These are phyloP conservation scores for Zelonia costaricensis DNA, from an alignment of 208 protist species.

Conservation along the genomic window DNA sequence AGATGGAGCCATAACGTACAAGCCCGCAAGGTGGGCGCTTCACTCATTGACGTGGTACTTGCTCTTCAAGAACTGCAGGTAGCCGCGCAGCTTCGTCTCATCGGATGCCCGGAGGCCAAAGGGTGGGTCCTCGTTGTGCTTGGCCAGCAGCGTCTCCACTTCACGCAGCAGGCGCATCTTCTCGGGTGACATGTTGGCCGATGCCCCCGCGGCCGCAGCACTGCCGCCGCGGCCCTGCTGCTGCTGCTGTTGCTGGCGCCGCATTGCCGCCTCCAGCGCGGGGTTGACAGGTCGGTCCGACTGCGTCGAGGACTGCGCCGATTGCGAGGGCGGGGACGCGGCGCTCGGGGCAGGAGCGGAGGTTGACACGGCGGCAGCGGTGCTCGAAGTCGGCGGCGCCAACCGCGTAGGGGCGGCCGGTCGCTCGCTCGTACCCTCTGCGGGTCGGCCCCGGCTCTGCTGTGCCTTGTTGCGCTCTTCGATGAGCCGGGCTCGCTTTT, in stretches of 20 bases:
- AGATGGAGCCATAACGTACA: too few relatives aligned
- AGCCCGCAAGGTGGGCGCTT: too few relatives aligned
- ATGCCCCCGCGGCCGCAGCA: background rate
- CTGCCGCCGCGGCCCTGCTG: constrained; percentile 1
- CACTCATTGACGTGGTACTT: constrained; percentile 38
- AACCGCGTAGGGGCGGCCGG: background rate
- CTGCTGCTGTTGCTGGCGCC: constrained; percentile 57
- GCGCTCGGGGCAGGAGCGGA: background rate
- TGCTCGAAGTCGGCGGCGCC: background rate
- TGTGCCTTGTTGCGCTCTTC: constrained; percentile 45
- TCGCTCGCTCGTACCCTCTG: too few relatives aligned
- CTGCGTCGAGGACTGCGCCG: background rate
- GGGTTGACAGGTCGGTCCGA: constrained; percentile 35
- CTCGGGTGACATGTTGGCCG: constrained; percentile 36
- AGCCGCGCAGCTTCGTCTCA: constrained; percentile 60
- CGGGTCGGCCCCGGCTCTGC: constrained; percentile 28
- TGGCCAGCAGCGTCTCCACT: constrained; percentile 53
- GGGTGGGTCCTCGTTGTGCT: constrained; percentile 48
- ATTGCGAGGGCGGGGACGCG: background rate
- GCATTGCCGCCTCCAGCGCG: constrained; percentile 72
- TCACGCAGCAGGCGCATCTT: constrained; percentile 58
- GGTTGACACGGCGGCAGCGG: background rate
- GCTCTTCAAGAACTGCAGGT: constrained; percentile 63
- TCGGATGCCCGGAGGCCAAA: constrained; percentile 77
- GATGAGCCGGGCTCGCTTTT: constrained; percentile 32